Base-by-base conservation (phyloP, 23 red algal species). In the Gracilaria domingensis region DNA sequence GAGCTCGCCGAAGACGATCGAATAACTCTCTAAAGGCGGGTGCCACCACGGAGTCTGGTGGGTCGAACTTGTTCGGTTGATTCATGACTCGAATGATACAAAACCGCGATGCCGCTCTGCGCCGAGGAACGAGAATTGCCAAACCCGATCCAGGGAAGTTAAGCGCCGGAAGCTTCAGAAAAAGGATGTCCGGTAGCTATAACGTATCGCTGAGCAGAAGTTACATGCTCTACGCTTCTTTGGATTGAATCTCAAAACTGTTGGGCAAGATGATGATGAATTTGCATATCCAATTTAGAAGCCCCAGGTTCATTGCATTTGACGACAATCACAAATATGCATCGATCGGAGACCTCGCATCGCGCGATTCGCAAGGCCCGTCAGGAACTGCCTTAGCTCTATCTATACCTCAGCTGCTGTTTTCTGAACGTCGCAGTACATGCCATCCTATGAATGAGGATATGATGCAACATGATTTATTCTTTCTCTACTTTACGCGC, bases 1-100 rank as follows among this genome's bases (percentile, higher is more conserved):
- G 87, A 16, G 87, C 66, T 1, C 87, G 73, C 45, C 65, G 65
- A 28, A 90, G 57, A 56, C 87, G 87, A 39, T 79, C 64, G 44
- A 90, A 76, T 18, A 90, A 58, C 64, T 90, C 73, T 20, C 55
- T 81, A 48, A 90, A 80, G 38, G 87, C 87, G 0, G 87, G 87
- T 33, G 45, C 54, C 25, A 90, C 87, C n/a, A 90, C 87, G 20
- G 87, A 33, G 20, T 90, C 87, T 32, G 87, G 87, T 8, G 87
- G 87, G 44, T 90, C 87, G 74, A 60, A 90, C 32, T 69, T 90
- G 34, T 34, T 77, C 13, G 72, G 72, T 77, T 77, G 72, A 77
- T 50, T 32, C 72, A 77, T 77, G 64, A 24, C 18, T 55, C 8
- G 17, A 8, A 55, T 18, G 11, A 55, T 69, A 36, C 64, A 13